Evolutionary conservation across 2,329 filamentous ascomycete genomes (phyloP).

Genomic region (Beauveria caledonica): DNA sequence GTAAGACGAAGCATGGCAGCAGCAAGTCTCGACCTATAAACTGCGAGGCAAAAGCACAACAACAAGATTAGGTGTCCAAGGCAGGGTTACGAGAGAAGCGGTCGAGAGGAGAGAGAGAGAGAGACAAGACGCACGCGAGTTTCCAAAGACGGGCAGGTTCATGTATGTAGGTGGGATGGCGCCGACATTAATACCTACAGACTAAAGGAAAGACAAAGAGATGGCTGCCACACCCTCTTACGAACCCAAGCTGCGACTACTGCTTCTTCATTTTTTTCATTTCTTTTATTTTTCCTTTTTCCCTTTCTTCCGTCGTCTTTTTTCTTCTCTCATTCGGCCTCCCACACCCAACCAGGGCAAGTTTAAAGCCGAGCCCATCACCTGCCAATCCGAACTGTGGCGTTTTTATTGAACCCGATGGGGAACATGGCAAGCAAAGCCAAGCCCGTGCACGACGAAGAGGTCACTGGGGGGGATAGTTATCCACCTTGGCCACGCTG

Average conservation of each 20-base stretch:
- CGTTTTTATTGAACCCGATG: not conserved
- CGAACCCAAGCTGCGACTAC: not conserved
- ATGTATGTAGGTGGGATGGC: not conserved
- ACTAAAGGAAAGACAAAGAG: not conserved
- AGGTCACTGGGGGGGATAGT: not conserved
- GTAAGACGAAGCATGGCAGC: conserved; percentile 16
- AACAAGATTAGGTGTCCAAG: not conserved
- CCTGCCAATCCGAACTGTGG: not conserved
- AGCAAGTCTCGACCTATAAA: too few species aligned
- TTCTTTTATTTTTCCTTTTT: not conserved
- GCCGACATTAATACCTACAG: not conserved
- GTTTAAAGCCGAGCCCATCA: not conserved
- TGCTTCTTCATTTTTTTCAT: not conserved
- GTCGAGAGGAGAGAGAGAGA: not conserved
- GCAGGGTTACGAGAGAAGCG: not conserved
- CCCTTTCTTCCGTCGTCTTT: not conserved
- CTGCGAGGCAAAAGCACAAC: too few species aligned
- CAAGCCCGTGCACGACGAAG: not conserved
- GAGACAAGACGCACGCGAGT: not conserved
- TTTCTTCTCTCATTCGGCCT: not conserved
- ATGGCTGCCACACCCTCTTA: not conserved
- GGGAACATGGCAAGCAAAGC: not conserved
- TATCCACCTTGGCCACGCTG: not conserved
- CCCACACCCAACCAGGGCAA: not conserved
- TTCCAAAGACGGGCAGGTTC: not conserved